Evolutionary conservation across 2,329 filamentous ascomycete genomes (phyloP).

Genomic region (Trichophyton rubrum): DNA sequence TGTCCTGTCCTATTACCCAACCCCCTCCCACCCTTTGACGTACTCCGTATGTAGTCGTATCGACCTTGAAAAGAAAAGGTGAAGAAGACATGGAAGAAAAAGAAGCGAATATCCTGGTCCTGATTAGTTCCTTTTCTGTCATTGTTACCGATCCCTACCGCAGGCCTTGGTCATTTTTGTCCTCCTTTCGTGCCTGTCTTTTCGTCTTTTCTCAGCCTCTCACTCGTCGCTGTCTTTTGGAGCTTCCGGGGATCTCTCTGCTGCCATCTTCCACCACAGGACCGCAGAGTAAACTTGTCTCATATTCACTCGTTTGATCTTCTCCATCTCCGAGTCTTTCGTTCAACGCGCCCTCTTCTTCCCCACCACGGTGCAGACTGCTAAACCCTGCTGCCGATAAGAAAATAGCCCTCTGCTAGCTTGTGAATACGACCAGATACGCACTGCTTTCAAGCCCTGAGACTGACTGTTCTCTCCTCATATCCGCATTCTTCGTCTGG

Average conservation of each 20-base stretch:
- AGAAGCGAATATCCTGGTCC: neutral
- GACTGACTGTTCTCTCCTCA: neutral
- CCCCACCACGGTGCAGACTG: slow-evolving; percentile 1
- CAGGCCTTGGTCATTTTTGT: neutral
- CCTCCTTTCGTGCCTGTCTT: neutral
- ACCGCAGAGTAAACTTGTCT: neutral
- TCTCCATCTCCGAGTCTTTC: neutral
- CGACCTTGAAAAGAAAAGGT: neutral
- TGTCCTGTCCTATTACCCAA: neutral
- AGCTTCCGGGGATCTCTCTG: neutral
- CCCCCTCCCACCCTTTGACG: neutral
- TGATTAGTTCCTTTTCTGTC: neutral
- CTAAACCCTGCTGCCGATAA: slow-evolving; percentile 1
- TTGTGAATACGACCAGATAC: neutral
- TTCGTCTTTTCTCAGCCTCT: neutral
- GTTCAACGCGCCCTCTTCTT: neutral
- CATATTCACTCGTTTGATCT: neutral
- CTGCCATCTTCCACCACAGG: neutral
- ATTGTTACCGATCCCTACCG: slow-evolving; percentile 3
- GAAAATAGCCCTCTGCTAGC: neutral
- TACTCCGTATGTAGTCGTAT: neutral
- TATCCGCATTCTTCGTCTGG: neutral
- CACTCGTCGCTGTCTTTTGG: neutral
- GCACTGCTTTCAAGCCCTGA: neutral
- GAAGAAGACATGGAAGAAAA: neutral